Percentiles rank a stretch among this genome's conserved stretches.
Evolutionary conservation across 495 filamentous ascomycete species (phyloP).

Genomic region (Aspergillus conjunctus): DNA sequence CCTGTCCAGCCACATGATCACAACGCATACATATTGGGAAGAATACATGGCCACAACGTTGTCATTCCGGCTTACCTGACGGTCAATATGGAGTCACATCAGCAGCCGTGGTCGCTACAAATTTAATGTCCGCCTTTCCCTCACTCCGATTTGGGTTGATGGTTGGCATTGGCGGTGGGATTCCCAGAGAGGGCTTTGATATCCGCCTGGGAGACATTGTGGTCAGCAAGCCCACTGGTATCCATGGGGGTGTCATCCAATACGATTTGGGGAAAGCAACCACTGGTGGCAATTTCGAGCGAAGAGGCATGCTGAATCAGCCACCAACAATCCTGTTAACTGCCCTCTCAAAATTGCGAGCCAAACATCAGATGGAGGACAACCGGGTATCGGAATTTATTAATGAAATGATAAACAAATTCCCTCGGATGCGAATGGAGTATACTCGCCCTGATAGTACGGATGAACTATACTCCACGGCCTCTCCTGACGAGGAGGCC

Average conservation of each 20-base stretch:
- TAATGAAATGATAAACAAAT: not conserved
- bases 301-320: slow-evolving; percentile 32
- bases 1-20: slow-evolving; percentile 18
- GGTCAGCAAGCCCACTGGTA: slow-evolving; percentile 34
- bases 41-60: slow-evolving; percentile 33
- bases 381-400: slow-evolving; percentile 16
- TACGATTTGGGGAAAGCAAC: slow-evolving; percentile 41
- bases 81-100: slow-evolving; percentile 27
- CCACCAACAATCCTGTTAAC: slow-evolving; percentile 29
- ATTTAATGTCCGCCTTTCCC: slow-evolving; percentile 34
- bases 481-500: not conserved
- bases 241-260: slow-evolving; percentile 40
- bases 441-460: not conserved
- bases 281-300: slow-evolving; percentile 16
- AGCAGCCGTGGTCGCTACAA: slow-evolving; percentile 32
- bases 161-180: slow-evolving; percentile 42
- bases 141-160: slow-evolving; percentile 41
- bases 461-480: not conserved
- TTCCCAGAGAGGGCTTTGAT: slow-evolving; percentile 24
- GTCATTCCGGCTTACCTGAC: slow-evolving; percentile 29
- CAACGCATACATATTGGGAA: not conserved
- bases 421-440: not conserved
- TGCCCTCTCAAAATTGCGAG: slow-evolving; percentile 28
- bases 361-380: slow-evolving; percentile 17
- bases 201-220: slow-evolving; percentile 48